phyloP scores from a whole-genome alignment of 192 early-diverging fungal genomes.

The Podila epigama region DNA sequence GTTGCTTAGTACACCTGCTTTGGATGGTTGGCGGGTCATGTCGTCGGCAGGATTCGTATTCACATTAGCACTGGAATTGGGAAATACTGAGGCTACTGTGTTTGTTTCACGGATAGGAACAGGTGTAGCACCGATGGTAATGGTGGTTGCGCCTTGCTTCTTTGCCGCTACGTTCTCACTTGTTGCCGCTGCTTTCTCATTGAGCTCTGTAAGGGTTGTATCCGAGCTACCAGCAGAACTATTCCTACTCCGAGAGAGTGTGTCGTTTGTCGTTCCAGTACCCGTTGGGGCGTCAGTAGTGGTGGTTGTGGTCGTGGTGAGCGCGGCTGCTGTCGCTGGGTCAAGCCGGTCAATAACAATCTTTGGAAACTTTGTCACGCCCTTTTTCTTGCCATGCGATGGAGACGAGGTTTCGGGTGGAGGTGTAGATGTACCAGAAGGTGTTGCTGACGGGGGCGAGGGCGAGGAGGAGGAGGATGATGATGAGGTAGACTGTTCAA shows the following conservation, averaged over 20 bases:
- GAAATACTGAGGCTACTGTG: no score
- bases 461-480: background rate
- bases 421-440: background rate
- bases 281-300: no score
- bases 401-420: background rate
- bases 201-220: background rate
- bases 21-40: conserved; percentile 30
- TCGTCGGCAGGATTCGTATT: conserved; percentile 13
- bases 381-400: conserved; percentile 19
- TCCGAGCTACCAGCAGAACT: background rate
- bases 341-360: conserved; percentile 7
- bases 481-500: background rate
- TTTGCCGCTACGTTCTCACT: background rate
- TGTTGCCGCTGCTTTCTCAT: background rate
- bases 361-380: conserved; percentile 19
- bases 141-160: background rate
- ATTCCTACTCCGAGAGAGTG: background rate
- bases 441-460: no score
- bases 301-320: no score
- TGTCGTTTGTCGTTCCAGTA: background rate
- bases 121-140: background rate
- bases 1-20: conserved; percentile 40
- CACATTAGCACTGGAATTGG: no score
- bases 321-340: background rate
- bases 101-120: background rate